A percentile compares a stretch with the other conserved stretches of the same genome.
Evolutionary conservation across 2,329 filamentous ascomycete genomes (phyloP).

Genomic region (Fusarium keratoplasticum): DNA sequence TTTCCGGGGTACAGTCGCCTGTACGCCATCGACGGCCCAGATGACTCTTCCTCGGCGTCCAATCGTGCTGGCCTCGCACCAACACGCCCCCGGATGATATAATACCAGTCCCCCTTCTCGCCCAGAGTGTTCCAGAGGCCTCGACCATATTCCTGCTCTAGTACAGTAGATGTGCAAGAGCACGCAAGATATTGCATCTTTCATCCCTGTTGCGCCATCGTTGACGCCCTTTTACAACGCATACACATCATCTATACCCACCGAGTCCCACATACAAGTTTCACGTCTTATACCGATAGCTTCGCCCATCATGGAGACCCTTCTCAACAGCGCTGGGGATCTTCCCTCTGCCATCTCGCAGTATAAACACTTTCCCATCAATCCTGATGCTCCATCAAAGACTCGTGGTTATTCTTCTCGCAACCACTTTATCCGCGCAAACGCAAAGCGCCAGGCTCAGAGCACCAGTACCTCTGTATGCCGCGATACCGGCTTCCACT

Average conservation of each 20-base stretch:
- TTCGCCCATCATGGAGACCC: conserved; percentile 33
- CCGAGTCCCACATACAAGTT: background rate
- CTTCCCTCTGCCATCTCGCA: conserved; percentile 32
- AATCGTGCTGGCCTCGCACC: conserved; percentile 35
- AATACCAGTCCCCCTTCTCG: conserved; percentile 30
- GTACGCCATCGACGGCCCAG: conserved; percentile 37
- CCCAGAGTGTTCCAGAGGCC: conserved; percentile 36
- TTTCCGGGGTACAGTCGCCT: conserved; percentile 7
- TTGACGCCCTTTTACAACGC: conserved; percentile 34
- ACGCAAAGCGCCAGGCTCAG: conserved; percentile 47
- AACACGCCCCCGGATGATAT: conserved; percentile 36
- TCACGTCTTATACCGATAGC: conserved; percentile 11
- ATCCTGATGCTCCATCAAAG: conserved; percentile 13
- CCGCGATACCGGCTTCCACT: conserved; percentile 37
- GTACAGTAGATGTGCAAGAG: conserved; percentile 16
- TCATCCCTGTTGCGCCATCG: conserved; percentile 35
- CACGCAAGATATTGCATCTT: conserved; percentile 36
- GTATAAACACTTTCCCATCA: conserved; percentile 35
- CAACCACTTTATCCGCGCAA: conserved; percentile 48
- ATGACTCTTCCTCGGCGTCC: conserved; percentile 41
- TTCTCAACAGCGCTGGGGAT: conserved; percentile 37
- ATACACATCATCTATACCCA: conserved; percentile 14
- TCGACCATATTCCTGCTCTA: conserved; percentile 32
- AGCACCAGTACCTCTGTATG: conserved; percentile 31
- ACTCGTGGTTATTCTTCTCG: conserved; percentile 35